These are phyloP conservation scores for Tripterygium wilfordii DNA, from an alignment of 177 flowering plant species.

Conservation along the genomic window DNA sequence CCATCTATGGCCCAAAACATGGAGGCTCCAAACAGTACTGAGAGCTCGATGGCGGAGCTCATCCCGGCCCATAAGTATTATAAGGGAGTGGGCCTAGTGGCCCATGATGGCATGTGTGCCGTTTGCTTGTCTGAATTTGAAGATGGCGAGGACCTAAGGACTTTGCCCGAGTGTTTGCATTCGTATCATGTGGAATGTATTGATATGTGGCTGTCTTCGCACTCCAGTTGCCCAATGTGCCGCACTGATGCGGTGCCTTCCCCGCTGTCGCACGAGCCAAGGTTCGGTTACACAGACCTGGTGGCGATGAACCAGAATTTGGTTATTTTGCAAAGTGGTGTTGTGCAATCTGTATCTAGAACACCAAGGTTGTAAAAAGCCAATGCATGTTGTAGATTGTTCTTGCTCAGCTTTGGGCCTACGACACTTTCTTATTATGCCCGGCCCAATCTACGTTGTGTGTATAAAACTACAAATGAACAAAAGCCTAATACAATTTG, in stretches of 20 bases:
- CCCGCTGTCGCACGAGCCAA: no score
- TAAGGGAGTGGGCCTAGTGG: constrained; percentile 7
- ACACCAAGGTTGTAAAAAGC: no score
- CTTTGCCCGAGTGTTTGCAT: constrained; percentile 25
- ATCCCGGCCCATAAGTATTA: constrained; percentile 21
- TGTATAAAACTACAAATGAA: no score
- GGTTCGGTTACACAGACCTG: no score
- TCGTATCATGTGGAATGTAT: constrained; percentile 23
- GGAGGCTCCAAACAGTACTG: constrained; percentile 1
- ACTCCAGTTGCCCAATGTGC: constrained; percentile 26
- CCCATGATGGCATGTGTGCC: constrained; percentile 16
- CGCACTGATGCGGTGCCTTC: constrained; percentile 18
- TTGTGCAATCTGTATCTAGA: no score
- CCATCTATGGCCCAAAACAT: background rate
- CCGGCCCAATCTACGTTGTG: no score
- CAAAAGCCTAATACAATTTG: no score
- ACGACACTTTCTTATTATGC: no score
- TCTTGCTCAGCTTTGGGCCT: no score
- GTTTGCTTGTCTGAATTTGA: constrained; percentile 22
- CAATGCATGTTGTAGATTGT: no score
- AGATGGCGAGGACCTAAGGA: constrained; percentile 23
- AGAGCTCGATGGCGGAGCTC: constrained; percentile 4
- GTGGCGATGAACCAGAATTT: no score
- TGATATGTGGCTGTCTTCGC: constrained; percentile 34
- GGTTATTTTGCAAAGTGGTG: no score